phyloP scores from a whole-genome alignment of 495 filamentous ascomycete species.

The Daldinia vernicosa region DNA sequence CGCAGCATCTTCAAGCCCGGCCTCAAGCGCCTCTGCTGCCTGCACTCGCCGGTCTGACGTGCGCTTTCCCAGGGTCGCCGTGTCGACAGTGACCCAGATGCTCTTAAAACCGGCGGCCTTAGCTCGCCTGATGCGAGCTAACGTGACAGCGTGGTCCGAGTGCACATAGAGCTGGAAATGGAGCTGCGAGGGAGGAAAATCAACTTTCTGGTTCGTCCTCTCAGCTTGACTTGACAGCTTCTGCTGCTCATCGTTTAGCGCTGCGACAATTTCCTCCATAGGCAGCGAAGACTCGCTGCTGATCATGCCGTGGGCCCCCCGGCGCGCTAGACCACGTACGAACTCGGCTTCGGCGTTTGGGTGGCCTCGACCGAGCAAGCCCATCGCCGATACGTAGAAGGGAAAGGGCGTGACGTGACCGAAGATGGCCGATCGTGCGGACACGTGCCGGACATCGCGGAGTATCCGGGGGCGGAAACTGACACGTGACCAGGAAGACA shows the following conservation, averaged over 20 bases:
- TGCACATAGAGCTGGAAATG: conserved; percentile 78
- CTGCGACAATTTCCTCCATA: conserved; percentile 53
- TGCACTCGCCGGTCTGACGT: conserved; percentile 58
- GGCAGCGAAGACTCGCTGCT: conserved; percentile 56
- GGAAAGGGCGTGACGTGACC: conserved; percentile 75
- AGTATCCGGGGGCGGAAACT: conserved; percentile 84
- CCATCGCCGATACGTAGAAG: conserved; percentile 82
- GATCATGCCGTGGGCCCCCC: conserved; percentile 45
- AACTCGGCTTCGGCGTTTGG: conserved; percentile 78
- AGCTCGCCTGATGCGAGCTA: conserved; percentile 68
- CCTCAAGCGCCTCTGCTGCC: conserved; percentile 59
- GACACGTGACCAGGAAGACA: conserved; percentile 83
- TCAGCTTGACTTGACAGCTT: conserved; percentile 50
- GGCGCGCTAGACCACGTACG: conserved; percentile 54
- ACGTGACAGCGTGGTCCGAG: conserved; percentile 64
- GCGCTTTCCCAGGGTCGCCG: conserved; percentile 66
- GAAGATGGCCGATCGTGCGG: conserved; percentile 77
- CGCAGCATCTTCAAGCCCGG: conserved; percentile 45
- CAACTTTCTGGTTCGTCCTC: background rate
- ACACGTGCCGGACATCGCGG: conserved; percentile 76
- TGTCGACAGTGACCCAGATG: conserved; percentile 71
- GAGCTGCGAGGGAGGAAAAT: conserved; percentile 59
- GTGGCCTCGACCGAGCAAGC: conserved; percentile 71
- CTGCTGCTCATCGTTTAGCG: conserved; percentile 37
- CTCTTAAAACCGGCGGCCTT: conserved; percentile 64